Conservation (phyloP, 805 yeast genomes). For the Cyberlindnera maclurae region DNA sequence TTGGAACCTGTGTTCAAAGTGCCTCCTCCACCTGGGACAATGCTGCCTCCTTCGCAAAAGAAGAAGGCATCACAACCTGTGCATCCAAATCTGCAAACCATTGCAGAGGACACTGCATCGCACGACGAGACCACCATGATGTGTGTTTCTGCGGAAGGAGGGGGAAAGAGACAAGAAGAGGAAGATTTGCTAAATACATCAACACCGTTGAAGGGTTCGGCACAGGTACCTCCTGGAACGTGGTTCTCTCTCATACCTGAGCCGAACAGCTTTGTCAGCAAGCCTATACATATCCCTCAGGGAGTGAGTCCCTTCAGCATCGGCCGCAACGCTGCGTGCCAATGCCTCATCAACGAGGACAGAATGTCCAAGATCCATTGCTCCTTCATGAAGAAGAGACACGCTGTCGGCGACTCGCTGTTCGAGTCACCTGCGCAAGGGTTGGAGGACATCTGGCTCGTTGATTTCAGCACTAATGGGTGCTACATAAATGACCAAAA, state of each 20-base stretch:
- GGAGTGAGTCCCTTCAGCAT: slow-evolving; percentile 60
- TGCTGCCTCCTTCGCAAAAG: slow-evolving; percentile 9
- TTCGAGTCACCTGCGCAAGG: slow-evolving; percentile 70
- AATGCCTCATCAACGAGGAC: slow-evolving; percentile 58
- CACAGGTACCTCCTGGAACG: slow-evolving; percentile 44
- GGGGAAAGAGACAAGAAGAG: slow-evolving; percentile 4
- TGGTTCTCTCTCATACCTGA: slow-evolving; percentile 55
- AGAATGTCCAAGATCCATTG: slow-evolving; percentile 85
- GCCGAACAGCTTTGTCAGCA: slow-evolving; percentile 36
- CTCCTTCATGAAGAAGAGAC: slow-evolving; percentile 53
- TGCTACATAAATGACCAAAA: slow-evolving; percentile 59
- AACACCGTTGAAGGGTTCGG: background rate
- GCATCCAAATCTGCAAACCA: slow-evolving; percentile 1
- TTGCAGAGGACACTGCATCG: slow-evolving; percentile 11
- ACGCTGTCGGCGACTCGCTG: slow-evolving; percentile 48
- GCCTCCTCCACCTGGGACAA: slow-evolving; percentile 7
- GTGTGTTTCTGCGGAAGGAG: slow-evolving; percentile 1
- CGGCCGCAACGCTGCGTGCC: slow-evolving; percentile 64
- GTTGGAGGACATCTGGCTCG: slow-evolving; percentile 68
- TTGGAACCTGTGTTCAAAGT: slow-evolving; percentile 18
- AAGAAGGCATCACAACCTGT: slow-evolving; percentile 1
- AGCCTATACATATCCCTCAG: slow-evolving; percentile 54
- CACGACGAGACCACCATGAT: slow-evolving; percentile 18
- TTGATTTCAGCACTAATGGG: slow-evolving; percentile 75
- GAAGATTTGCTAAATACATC: background rate